phyloP scores from a whole-genome alignment of 148 eudicot genomes.

The Chenopodium formosanum region DNA sequence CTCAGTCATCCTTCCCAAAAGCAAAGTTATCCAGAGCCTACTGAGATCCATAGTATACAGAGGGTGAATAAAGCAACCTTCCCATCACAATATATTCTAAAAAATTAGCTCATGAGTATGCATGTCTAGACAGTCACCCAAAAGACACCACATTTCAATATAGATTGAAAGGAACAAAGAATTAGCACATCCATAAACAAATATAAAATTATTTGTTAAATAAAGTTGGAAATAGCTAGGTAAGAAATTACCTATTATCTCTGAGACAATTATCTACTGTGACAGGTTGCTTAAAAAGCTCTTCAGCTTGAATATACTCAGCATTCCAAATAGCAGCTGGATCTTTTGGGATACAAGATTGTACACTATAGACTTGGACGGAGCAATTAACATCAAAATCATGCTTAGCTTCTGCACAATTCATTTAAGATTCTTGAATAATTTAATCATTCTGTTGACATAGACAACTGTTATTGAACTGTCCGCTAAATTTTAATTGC shows the following conservation, averaged over 20 bases:
- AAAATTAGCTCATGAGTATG: background rate
- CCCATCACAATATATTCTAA: background rate
- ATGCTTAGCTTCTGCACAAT: constrained; percentile 71
- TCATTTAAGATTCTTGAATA: background rate
- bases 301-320: constrained; percentile 93
- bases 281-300: constrained; percentile 73
- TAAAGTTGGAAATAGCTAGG: background rate
- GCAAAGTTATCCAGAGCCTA: background rate
- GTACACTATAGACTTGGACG: constrained; percentile 92
- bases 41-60: background rate
- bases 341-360: constrained; percentile 88
- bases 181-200: background rate
- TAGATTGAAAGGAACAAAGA: background rate
- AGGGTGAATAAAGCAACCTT: background rate
- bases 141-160: background rate
- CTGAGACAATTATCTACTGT: constrained; percentile 76
- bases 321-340: constrained; percentile 89
- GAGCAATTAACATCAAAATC: constrained; percentile 83
- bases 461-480: background rate
- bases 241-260: constrained; percentile 67
- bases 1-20: background rate
- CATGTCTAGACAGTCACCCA: background rate
- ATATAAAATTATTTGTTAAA: background rate
- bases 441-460: background rate
- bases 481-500: background rate